Evolutionary conservation across 495 filamentous ascomycete species (phyloP), one percentile per base, ranked within the genome.

Genomic region (Aspergillus carlsbadensis): DNA sequence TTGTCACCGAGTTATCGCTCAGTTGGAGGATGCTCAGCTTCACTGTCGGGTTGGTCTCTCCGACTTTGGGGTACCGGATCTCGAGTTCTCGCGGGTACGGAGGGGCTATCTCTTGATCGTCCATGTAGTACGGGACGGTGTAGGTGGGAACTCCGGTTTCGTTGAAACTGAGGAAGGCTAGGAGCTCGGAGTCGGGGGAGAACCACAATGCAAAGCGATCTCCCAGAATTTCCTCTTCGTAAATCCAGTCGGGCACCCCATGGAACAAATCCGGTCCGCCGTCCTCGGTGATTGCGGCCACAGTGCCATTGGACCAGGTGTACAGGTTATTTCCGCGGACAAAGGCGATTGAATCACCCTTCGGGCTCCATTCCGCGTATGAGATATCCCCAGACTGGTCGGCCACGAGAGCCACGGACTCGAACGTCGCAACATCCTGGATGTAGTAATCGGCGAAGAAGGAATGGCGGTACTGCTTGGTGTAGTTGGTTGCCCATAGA

Each of bases 201-300:
- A 59, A 63, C 56, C 56, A 63, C 17, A 59, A 29, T 0, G 61
- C 53, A 22, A 35, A 59, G 3, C 49, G 48, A 26, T 59, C 57
- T n/a, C 61, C 61, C 5, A 63, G 43, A 11, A 63, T 63, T 18
- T 63, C 61, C 24, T 59, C 61, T 40, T 63, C 61, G 34, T 63
- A 63, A 18, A 59, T 53, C 61, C 61, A 63, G 57, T 63, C 61
- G 4, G 56, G 57, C 42, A 63, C 61, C 15, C 61, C 61, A 21
- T 63, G 47, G 33, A 63, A 59, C 49, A 57, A 22, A 29, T 63
- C 57, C 22, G 61, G 57, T 1, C 61, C 49, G 5, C 61, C 61
- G 22, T 63, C 53, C 2, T 59, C 33, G 42, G 61, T 63, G 49
- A 63, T 57, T 4, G 44, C 36, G 5, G 56, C 59, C 10, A 40